A percentile compares a stretch with the other conserved stretches of the same genome.
These are phyloP conservation scores for Panellus pusillus DNA, from an alignment of 768 basidiomycete species.

Conservation along the genomic window DNA sequence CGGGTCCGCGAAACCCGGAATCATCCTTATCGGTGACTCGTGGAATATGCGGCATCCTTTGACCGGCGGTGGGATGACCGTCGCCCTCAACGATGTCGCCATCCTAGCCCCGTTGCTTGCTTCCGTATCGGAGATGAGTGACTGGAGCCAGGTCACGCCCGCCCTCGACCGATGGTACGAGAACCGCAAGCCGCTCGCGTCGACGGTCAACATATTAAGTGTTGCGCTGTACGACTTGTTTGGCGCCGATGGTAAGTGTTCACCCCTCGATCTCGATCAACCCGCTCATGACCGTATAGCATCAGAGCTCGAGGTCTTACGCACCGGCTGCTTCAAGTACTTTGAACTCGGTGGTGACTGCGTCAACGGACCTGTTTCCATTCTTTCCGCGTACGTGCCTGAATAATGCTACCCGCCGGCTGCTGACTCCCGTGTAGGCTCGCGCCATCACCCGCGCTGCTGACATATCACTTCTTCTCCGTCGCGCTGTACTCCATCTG, in stretches of 20 bases:
- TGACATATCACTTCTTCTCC: constrained; percentile 90
- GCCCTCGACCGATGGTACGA: constrained; percentile 79
- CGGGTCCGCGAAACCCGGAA: constrained; percentile 58
- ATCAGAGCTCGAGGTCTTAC: constrained; percentile 59
- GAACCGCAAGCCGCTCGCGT: constrained; percentile 77
- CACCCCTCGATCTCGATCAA: neutral
- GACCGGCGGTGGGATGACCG: constrained; percentile 98
- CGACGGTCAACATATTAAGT: constrained; percentile 90
- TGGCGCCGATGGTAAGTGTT: constrained; percentile 80
- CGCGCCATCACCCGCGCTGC: constrained; percentile 72
- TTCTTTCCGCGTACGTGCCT: constrained; percentile 79
- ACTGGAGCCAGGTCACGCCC: constrained; percentile 53
- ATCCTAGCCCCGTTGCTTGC: constrained; percentile 64
- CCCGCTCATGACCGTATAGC: constrained; percentile 36
- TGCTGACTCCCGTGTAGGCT: constrained; percentile 49
- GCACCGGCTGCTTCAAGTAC: constrained; percentile 94
- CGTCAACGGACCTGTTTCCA: constrained; percentile 82
- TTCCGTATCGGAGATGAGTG: constrained; percentile 39
- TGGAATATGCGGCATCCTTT: constrained; percentile 99
- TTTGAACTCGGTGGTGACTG: constrained; percentile 93
- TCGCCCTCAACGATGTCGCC: constrained; percentile 86
- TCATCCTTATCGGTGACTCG: constrained; percentile 87
- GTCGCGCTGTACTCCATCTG: constrained; percentile 96
- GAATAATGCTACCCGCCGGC: neutral
- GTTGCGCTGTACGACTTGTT: constrained; percentile 94